Evolutionary conservation across 1,139 yeast genomes (phyloP), one percentile per base, ranked within the genome.

Genomic region (Candida albicans): DNA sequence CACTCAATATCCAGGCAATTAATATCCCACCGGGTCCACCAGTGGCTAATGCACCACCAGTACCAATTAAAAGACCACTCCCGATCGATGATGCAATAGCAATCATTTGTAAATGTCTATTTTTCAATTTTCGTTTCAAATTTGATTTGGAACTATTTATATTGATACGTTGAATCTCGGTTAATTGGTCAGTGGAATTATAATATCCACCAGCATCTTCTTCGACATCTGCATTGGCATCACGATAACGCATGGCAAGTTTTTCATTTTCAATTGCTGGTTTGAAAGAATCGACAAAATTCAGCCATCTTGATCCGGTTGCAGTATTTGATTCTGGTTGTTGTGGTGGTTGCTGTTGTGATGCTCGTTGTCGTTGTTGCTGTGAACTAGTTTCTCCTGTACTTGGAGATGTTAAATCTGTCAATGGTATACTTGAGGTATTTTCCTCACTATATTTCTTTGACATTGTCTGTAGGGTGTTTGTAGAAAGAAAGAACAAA

Each of bases 1-100:
- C 65, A 6, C 62, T 58, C 8, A 64, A 41, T 1, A 53, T 45
- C 67, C 67, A 83, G 8, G 83, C 84, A 42, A 80, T 73, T 15
- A 84, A 57, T 43, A 83, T 68, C 41, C 84, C 84, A 4, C 82
- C 87, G 3, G 90, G 88, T 11, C 91, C 90, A 41, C 85, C 84
- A 30, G 67, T 64, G 34, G 65, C 58, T 39, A 84, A 62, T 22
- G 74, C 73, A 22, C 57, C 52, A 12, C 68, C 68, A 36, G 62
- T 57, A 10, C 66, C 67, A 33, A 64, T 61, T 25, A 63, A 57
- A 38, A 71, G 63, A 14, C 76, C 76, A 3, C 73, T 64, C 6
- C 96, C 96, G 46, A 88, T 84, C 50, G 91, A 84, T 15, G 95
- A 87, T 14, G 95, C 96, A 43, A 88, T 74, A 35, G 95, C 89